These are phyloP conservation scores for Ophiostoma angusticollis DNA, from an alignment of 2,329 filamentous ascomycete genomes.

Conservation along the genomic window DNA sequence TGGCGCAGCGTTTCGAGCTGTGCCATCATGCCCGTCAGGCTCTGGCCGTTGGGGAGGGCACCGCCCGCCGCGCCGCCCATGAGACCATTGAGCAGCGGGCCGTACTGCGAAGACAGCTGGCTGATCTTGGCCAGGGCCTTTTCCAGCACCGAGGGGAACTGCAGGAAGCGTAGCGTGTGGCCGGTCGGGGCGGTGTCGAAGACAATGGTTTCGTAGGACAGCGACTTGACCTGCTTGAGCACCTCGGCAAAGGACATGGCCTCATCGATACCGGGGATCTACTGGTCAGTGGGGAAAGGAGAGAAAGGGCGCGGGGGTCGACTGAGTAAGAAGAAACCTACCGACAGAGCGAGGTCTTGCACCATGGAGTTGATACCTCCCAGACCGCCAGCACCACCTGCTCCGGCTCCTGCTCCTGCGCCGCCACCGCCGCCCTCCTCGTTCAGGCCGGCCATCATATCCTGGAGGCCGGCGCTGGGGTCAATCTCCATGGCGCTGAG, in stretches of 20 bases:
- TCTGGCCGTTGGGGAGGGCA: conserved; percentile 76
- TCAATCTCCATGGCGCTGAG: conserved; percentile 99
- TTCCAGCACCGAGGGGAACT: conserved; percentile 95
- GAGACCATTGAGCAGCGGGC: conserved; percentile 87
- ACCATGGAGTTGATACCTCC: conserved; percentile 84
- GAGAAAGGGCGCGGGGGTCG: conserved; percentile 6
- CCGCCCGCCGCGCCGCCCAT: conserved; percentile 45
- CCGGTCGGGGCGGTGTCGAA: conserved; percentile 98
- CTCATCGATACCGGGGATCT: conserved; percentile 98
- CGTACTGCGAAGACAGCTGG: conserved; percentile 86
- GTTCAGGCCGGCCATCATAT: conserved; percentile 65
- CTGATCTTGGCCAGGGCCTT: conserved; percentile 97
- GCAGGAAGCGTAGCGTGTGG: conserved; percentile 94
- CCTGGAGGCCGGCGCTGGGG: conserved; percentile 94
- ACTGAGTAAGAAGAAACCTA: no score
- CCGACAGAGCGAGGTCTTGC: conserved; percentile 93
- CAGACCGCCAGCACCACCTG: conserved; percentile 23
- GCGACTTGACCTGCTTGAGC: conserved; percentile 95
- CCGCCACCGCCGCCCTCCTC: conserved; percentile 46
- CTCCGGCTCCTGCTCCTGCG: conserved; percentile 41
- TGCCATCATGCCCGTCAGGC: conserved; percentile 78
- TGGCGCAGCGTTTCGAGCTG: conserved; percentile 89
- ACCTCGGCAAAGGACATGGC: conserved; percentile 99
- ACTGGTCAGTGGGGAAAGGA: conserved; percentile 1
- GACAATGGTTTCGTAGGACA: conserved; percentile 97